Base-by-base conservation (phyloP, 768 basidiomycete species). In the Termitomyces sp. region DNA sequence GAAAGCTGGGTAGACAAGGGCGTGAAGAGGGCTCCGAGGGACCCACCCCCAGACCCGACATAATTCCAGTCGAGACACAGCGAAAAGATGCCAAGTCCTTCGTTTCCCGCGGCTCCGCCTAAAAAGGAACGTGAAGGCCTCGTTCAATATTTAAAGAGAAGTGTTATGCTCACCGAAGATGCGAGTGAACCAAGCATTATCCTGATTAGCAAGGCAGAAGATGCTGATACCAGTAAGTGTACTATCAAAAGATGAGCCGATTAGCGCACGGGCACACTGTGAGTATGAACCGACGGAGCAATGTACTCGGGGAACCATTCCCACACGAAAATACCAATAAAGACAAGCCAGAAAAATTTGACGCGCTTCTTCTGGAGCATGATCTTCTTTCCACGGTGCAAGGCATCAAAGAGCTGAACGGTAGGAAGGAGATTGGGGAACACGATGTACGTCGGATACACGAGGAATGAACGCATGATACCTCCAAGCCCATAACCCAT, bases 31-130 rank as follows among this genome's bases (percentile, higher is more conserved):
- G 74, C 74, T 12, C 78, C 75, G 51, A 79, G 70, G 3, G 76
- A 73, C 14, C 74, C 72, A 16, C 77, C 78, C 28, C 73, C 73
- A 49, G 75, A 72, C 37, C 75, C 79, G 57, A 82, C 76, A 56
- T 80, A 76, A 61, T 83, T 81, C 84, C 85, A 86, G 62, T 87
- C 85, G 14, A 86, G 69, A 59, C 74, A 83, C 40, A 85, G 64
- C 1, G 84, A 76, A 43, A 86, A 77, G 51, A 80, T 67, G 11
- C 83, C 85, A 41, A 86, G 75, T 7, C 84, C 84, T 66, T 85
- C 83, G 54, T 86, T 84, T 54, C 76, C 84, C 32, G 80, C 78
- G 39, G 77, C 81, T 40, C 84, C 84, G 51, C 74, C 75, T 76
- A 28, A 27, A 23, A 48, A 35, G 35, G 12, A 43, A 21, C 28